phyloP scores from a whole-genome alignment of 1,139 yeast species.

The Saccharomyces hybrid region DNA sequence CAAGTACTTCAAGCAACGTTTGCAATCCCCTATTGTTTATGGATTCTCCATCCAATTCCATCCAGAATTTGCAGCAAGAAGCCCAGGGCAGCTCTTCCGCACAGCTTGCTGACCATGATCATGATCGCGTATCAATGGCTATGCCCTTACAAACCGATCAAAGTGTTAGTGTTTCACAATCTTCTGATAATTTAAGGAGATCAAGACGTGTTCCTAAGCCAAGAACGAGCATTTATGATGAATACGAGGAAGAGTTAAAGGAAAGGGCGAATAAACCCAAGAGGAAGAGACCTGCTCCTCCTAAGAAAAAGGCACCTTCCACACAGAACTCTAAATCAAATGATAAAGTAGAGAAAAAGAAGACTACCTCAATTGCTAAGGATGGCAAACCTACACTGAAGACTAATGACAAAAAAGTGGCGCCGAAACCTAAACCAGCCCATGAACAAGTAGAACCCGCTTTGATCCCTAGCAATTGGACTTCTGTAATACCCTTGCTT shows the following conservation, averaged over 20 bases:
- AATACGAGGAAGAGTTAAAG: conserved; percentile 1
- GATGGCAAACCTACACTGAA: background rate
- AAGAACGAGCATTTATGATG: background rate
- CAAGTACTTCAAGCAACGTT: background rate
- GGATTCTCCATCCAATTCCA: background rate
- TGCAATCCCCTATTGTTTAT: background rate
- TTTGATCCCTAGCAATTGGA: conserved; percentile 18
- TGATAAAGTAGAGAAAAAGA: background rate
- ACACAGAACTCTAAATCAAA: background rate
- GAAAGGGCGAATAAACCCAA: background rate
- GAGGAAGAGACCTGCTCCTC: background rate
- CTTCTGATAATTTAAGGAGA: background rate
- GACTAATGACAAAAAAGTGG: conserved; percentile 1
- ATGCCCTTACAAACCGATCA: background rate
- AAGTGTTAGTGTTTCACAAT: background rate
- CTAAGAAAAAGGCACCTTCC: conserved; percentile 2
- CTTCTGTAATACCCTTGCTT: conserved; percentile 23
- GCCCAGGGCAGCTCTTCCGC: background rate
- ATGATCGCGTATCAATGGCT: background rate
- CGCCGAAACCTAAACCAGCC: conserved; percentile 2
- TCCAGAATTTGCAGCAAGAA: background rate
- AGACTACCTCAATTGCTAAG: background rate
- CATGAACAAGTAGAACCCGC: conserved; percentile 15
- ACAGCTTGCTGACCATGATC: background rate
- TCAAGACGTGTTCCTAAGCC: conserved; percentile 2